A percentile compares a stretch with the other conserved stretches of the same genome.
These are phyloP conservation scores for Selaginella moellendorffii DNA, from an alignment of 75 land plant genomes.

Conservation along the genomic window DNA sequence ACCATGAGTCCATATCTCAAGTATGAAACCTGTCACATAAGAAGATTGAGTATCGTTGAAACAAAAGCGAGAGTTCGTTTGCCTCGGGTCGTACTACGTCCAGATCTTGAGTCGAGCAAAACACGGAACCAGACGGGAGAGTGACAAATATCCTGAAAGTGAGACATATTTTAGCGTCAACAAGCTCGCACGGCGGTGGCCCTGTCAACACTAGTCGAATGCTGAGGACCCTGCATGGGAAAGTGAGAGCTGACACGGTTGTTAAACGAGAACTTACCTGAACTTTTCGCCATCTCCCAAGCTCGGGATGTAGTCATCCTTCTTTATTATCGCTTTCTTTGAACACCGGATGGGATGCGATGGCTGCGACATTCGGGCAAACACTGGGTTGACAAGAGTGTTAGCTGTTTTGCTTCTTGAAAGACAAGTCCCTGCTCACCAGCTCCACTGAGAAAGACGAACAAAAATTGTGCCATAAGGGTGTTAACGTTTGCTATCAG, in stretches of 20 bases:
- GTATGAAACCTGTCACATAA: slow-evolving; percentile 28
- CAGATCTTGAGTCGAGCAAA: slow-evolving; percentile 6
- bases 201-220: slow-evolving; percentile 8
- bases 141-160: slow-evolving; percentile 9
- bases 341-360: slow-evolving; percentile 43
- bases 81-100: slow-evolving; percentile 7
- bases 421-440: slow-evolving; percentile 14
- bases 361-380: slow-evolving; percentile 48
- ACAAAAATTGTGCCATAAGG: slow-evolving; percentile 37
- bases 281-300: slow-evolving; percentile 28
- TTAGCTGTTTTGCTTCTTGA: neutral
- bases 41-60: neutral
- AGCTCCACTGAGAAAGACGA: slow-evolving; percentile 44
- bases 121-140: slow-evolving; percentile 2
- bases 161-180: neutral
- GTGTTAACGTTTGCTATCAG: slow-evolving; percentile 41
- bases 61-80: neutral
- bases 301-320: slow-evolving; percentile 26
- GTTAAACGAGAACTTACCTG: slow-evolving; percentile 14
- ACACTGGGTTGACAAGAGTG: too few species aligned
- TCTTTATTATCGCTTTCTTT: slow-evolving; percentile 33
- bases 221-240: neutral
- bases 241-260: neutral
- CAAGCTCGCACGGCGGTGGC: slow-evolving; percentile 12
- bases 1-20: slow-evolving; percentile 40